Conservation (phyloP, 2,329 filamentous ascomycete genomes). For the Verticillium dahliae region DNA sequence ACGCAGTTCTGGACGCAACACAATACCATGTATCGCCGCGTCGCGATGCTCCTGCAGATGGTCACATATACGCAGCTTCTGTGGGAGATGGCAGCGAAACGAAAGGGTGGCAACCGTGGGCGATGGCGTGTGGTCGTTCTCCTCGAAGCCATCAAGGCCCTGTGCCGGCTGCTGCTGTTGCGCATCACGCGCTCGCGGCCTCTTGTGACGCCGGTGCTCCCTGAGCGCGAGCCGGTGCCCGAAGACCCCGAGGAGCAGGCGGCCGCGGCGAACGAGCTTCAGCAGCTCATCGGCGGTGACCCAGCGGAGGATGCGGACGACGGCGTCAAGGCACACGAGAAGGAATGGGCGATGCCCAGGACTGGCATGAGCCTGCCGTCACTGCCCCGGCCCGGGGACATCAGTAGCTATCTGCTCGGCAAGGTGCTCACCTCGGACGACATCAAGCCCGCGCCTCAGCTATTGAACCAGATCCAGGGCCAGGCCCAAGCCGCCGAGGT, state of each 20-base stretch:
- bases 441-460: conserved; percentile 82
- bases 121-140: conserved; percentile 84
- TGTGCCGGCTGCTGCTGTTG: conserved; percentile 75
- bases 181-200: conserved; percentile 78
- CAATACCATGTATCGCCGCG: conserved; percentile 66
- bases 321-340: conserved; percentile 35
- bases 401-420: conserved; percentile 78
- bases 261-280: conserved; percentile 29
- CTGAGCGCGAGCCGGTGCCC: conserved; percentile 76
- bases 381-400: conserved; percentile 73
- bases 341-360: conserved; percentile 87
- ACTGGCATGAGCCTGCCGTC: conserved; percentile 81
- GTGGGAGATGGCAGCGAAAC: conserved; percentile 95
- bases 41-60: conserved; percentile 78
- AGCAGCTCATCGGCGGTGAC: conserved; percentile 37
- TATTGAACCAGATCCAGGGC: conserved; percentile 78
- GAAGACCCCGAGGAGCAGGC: conserved; percentile 40
- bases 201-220: conserved; percentile 75
- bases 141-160: conserved; percentile 78
- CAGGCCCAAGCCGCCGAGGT: conserved; percentile 72
- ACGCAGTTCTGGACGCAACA: conserved; percentile 60
- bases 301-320: conserved; percentile 20
- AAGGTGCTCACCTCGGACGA: conserved; percentile 94
- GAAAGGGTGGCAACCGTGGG: conserved; percentile 68
- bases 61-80: conserved; percentile 91